Evolutionary conservation across 2,329 filamentous ascomycete genomes (phyloP).

Genomic region (Aspergillus jensenii): DNA sequence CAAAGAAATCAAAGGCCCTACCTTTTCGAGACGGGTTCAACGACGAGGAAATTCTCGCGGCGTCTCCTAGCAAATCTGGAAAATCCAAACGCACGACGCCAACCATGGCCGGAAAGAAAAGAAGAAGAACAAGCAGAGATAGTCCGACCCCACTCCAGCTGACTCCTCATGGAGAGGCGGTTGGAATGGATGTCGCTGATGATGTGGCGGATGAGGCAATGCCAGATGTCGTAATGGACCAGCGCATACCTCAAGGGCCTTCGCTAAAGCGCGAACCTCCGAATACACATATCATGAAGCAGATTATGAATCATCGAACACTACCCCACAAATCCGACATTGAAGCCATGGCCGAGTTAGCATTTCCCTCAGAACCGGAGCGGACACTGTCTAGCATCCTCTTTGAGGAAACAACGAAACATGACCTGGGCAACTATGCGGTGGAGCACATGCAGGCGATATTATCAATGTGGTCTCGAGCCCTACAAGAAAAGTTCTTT

Average conservation of each 20-base stretch:
- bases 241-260: constrained; percentile 25
- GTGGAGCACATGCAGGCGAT: constrained; percentile 52
- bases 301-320: constrained; percentile 57
- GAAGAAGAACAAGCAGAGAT: constrained; percentile 51
- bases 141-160: constrained; percentile 53
- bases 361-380: constrained; percentile 54
- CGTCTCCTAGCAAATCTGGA: constrained; percentile 55
- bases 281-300: constrained; percentile 49
- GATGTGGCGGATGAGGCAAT: constrained; percentile 22
- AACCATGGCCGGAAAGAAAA: constrained; percentile 58
- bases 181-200: constrained; percentile 27
- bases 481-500: constrained; percentile 55
- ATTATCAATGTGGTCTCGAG: constrained; percentile 56
- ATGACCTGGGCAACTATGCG: constrained; percentile 47
- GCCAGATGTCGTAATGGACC: constrained; percentile 21
- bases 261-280: constrained; percentile 22
- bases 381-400: constrained; percentile 55
- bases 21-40: constrained; percentile 63
- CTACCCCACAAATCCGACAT: constrained; percentile 51
- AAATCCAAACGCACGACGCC: constrained; percentile 55
- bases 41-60: constrained; percentile 57
- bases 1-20: constrained; percentile 49
- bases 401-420: constrained; percentile 50
- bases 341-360: constrained; percentile 53
- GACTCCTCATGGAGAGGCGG: constrained; percentile 29